These are phyloP conservation scores for Suillus paluster DNA, from an alignment of 768 basidiomycete genomes.

Conservation along the genomic window DNA sequence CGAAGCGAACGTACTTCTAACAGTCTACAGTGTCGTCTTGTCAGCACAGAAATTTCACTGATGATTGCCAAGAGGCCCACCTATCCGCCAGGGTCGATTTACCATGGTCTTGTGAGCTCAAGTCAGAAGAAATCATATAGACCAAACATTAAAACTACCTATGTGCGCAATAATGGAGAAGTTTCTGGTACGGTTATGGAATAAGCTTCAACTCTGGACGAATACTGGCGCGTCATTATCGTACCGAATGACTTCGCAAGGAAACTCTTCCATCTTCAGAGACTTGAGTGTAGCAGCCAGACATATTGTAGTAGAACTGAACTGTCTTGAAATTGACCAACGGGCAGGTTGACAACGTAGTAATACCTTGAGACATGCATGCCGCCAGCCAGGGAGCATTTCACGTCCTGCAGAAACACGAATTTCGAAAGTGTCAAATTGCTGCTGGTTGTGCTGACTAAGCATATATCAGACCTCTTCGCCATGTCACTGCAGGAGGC, in stretches of 20 bases:
- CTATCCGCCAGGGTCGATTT: constrained; percentile 94
- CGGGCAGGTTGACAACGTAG: constrained; percentile 13
- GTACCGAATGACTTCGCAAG: constrained; percentile 72
- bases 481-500: constrained; percentile 73
- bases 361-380: constrained; percentile 32
- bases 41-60: not conserved
- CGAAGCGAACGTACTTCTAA: constrained; percentile 58
- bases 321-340: constrained; percentile 18
- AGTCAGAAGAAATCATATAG: constrained; percentile 9
- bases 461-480: not conserved
- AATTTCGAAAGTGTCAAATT: not conserved
- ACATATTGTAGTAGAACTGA: constrained; percentile 36
- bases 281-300: constrained; percentile 34
- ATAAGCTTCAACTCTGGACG: not conserved
- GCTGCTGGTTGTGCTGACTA: not conserved
- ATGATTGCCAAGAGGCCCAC: constrained; percentile 39
- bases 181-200: constrained; percentile 54
- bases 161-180: constrained; percentile 98
- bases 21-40: constrained; percentile 49
- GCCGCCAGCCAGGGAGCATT: constrained; percentile 39
- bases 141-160: constrained; percentile 46
- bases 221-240: constrained; percentile 10
- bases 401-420: constrained; percentile 3
- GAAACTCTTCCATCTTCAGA: constrained; percentile 64
- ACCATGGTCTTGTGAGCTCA: constrained; percentile 73